Evolutionary conservation across 1,284 basidiomycete genomes (phyloP), one percentile per base, ranked within the genome.

Genomic region (Moesziomyces parantarcticus): DNA sequence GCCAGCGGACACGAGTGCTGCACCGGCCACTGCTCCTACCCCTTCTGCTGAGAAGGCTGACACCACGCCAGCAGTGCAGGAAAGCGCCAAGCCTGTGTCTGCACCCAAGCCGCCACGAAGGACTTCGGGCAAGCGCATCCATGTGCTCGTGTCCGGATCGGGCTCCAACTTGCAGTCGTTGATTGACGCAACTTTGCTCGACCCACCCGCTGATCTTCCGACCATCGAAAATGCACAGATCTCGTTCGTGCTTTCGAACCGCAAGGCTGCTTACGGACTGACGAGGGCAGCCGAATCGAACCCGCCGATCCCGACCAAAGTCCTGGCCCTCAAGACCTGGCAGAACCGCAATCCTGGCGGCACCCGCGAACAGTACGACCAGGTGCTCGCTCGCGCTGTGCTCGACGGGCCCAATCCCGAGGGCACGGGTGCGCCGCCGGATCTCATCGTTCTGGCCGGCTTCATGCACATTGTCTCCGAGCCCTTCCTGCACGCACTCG

Each of bases 81-180:
- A 60, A 41, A 23, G 41, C 8, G 29, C 58, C 2, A 53, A 23
- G 39, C 13, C 41, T 7, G 21, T 36, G 9, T 42, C 58, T 5
- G 13, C 54, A 14, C 34, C 56, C 13, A 67, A 70, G 22, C 69
- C 70, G 21, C 60, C 50, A 36, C 69, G 76, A 25, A 47, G 64
- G 16, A 76, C 70, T n/a, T 44, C 58, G 20, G 79, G 79, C 48
- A 79, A 78, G 53, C 67, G 70, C n/a, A 76, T 83, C 25, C 78
- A 80, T 16, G 82, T 83, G 18, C 74, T 83, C 21, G 77, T 83
- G 22, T 82, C 80, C 6, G 82, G 82, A 36, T 82, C 80, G 10
- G 82, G 96, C 43, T 92, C 92, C 29, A 99, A 99, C 85, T 89
- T 99, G 23, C 95, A 98, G 86, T 95, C 96, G 0, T 88, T 99